These are phyloP conservation scores for Pilatotrama ljubarskyi DNA, from an alignment of 768 basidiomycete genomes.

Conservation along the genomic window DNA sequence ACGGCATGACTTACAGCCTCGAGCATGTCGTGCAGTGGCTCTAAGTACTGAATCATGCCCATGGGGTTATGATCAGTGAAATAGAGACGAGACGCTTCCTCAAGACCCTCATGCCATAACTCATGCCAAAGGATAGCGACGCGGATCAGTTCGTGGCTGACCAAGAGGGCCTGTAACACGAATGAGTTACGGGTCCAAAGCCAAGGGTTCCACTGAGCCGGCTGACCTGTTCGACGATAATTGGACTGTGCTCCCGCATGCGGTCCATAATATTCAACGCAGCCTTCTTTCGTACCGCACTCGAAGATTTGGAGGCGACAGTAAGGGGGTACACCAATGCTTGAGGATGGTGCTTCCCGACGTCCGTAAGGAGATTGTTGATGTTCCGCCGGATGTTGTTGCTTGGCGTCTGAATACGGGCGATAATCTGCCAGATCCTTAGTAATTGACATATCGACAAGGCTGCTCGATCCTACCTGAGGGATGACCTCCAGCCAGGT, in stretches of 20 bases:
- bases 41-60: constrained; percentile 92
- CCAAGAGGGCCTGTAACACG: constrained; percentile 66
- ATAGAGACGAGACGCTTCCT: constrained; percentile 95
- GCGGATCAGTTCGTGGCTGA: constrained; percentile 93
- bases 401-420: constrained; percentile 94
- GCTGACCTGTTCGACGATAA: constrained; percentile 81
- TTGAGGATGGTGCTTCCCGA: constrained; percentile 96
- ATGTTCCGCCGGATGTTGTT: constrained; percentile 86
- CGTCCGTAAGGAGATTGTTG: constrained; percentile 82
- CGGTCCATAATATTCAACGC: constrained; percentile 87
- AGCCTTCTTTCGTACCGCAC: constrained; percentile 74
- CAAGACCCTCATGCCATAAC: constrained; percentile 96
- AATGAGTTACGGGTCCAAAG: constrained; percentile 1
- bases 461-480: constrained; percentile 55
- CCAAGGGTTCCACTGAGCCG: not conserved
- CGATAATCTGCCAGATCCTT: constrained; percentile 73
- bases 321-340: constrained; percentile 95
- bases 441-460: not conserved
- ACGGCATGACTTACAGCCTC: constrained; percentile 55
- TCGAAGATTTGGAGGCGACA: constrained; percentile 96
- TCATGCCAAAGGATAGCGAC: constrained; percentile 99
- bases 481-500: constrained; percentile 99
- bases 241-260: constrained; percentile 89
- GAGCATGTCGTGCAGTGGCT: constrained; percentile 90
- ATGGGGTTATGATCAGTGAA: constrained; percentile 97